These are phyloP conservation scores for Wickerhamomyces sp. DNA, from an alignment of 1,139 yeast species.

Conservation along the genomic window DNA sequence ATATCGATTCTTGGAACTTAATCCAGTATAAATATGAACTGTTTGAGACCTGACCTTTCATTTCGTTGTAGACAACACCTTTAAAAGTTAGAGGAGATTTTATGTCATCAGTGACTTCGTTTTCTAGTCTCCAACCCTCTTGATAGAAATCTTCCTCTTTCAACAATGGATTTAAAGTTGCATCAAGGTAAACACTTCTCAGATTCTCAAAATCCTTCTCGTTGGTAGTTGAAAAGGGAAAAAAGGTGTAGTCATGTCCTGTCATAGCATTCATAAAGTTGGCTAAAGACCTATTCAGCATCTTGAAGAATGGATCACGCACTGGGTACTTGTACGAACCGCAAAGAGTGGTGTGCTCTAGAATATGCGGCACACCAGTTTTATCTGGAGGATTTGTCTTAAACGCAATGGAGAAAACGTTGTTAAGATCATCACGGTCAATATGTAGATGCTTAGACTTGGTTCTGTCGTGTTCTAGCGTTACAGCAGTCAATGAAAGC, in stretches of 20 bases:
- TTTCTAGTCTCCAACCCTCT: conserved; percentile 98
- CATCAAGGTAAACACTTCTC: conserved; percentile 84
- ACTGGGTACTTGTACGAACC: conserved; percentile 91
- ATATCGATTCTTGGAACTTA: conserved; percentile 78
- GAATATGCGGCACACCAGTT: conserved; percentile 93
- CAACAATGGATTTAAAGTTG: conserved; percentile 79
- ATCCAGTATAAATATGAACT: conserved; percentile 83
- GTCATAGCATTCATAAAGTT: conserved; percentile 99
- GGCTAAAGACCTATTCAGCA: conserved; percentile 83
- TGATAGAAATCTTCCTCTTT: conserved; percentile 81
- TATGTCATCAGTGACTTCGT: conserved; percentile 54
- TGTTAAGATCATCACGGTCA: conserved; percentile 75
- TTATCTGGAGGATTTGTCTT: conserved; percentile 92
- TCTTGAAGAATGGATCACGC: conserved; percentile 94
- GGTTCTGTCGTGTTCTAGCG: conserved; percentile 58
- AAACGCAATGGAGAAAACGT: conserved; percentile 86
- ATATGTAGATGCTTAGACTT: conserved; percentile 84
- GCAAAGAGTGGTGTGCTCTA: conserved; percentile 93
- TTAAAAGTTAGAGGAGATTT: conserved; percentile 65
- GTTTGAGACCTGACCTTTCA: conserved; percentile 96
- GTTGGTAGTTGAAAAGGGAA: conserved; percentile 95
- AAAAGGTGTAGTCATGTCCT: conserved; percentile 91
- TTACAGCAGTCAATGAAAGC: conserved; percentile 75
- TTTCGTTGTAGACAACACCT: conserved; percentile 96
- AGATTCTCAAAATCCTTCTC: conserved; percentile 73